Base-by-base conservation (phyloP, 2,329 filamentous ascomycete genomes). In the Mollisiaceae sp. region DNA sequence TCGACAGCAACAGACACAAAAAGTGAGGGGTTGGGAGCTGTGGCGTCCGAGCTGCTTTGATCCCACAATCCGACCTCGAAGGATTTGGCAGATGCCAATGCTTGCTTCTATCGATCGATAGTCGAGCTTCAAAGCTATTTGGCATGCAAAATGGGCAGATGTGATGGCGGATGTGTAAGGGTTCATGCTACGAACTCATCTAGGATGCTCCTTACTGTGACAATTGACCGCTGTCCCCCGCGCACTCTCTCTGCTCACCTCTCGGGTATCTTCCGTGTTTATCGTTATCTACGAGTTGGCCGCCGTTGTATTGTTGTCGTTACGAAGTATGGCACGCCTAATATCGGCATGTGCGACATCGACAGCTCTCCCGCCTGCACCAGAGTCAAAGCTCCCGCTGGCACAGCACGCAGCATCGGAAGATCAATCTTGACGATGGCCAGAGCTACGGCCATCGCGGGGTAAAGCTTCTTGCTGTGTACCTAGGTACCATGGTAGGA, bases 321-420 rank as follows among this genome's bases (percentile, higher is more conserved):
- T 14, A 47, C 12, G 32, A 43, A 38, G 43, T 64, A 62, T 63
- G 67, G 62, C 67, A 67, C 69, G 66, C 63, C 63, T 71, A 47
- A 66, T 54, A 18, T 60, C 64, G 54, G 55, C 62, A 71, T 73
- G 71, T 72, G 67, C 69, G 70, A 73, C 72, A 73, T 73, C 66
- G 57, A 65, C 45, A 61, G 60, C 56, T 67, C 66, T 71, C 69
- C 69, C 71, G 67, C 55, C 64, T 70, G 68, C 68, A 70, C n/a
- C n/a, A 20, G 39, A 36, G 65, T 68, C 68, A 61, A 68, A 71
- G 67, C 70, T 72, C 60, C 70, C 69, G 66, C 66, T 63, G 65
- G 68, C 68, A 66, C 69, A 71, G 67, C 67, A 65, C 12, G 20
- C 35, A 43, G 57, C 39, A 61, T 9, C 27, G 3, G 68, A 69